Percentiles rank a stretch among this genome's conserved stretches.
phyloP scores from a whole-genome alignment of 2,329 filamentous ascomycete genomes.

The Penicillium sp. region DNA sequence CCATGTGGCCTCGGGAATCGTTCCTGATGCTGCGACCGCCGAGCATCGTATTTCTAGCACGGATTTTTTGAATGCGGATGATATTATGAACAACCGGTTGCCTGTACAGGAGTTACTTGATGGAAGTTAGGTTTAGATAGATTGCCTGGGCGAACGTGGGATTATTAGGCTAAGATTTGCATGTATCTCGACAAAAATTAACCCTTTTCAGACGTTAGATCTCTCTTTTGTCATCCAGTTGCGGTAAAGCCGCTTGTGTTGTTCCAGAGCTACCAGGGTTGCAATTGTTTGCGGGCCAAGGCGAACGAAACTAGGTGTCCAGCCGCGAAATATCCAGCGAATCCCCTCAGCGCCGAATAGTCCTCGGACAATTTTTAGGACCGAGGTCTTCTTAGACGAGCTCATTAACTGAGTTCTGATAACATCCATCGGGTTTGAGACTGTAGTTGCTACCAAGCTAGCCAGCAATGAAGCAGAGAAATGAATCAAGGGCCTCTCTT shows the following conservation, averaged over 20 bases:
- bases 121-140: too few species aligned
- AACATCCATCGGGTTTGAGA: constrained; percentile 82
- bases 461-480: constrained; percentile 75
- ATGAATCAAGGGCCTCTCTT: constrained; percentile 71
- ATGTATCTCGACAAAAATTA: too few species aligned
- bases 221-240: neutral
- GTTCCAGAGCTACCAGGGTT: constrained; percentile 82
- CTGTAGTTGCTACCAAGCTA: constrained; percentile 78
- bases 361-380: constrained; percentile 59
- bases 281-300: constrained; percentile 73
- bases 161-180: too few species aligned
- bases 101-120: too few species aligned
- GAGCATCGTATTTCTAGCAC: too few species aligned
- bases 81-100: too few species aligned
- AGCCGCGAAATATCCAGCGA: constrained; percentile 84
- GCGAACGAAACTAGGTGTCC: constrained; percentile 69
- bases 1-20: too few species aligned
- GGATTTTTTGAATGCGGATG: too few species aligned
- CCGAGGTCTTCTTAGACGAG: constrained; percentile 52
- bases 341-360: constrained; percentile 70
- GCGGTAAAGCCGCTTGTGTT: constrained; percentile 67
- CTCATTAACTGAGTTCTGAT: constrained; percentile 84
- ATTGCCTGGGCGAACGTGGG: too few species aligned
- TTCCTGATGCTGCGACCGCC: too few species aligned
- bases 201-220: too few species aligned